Percentiles rank a stretch among this genome's conserved stretches.
phyloP scores from a whole-genome alignment of 2,329 filamentous ascomycete genomes.

The Penicillium vulpinum region DNA sequence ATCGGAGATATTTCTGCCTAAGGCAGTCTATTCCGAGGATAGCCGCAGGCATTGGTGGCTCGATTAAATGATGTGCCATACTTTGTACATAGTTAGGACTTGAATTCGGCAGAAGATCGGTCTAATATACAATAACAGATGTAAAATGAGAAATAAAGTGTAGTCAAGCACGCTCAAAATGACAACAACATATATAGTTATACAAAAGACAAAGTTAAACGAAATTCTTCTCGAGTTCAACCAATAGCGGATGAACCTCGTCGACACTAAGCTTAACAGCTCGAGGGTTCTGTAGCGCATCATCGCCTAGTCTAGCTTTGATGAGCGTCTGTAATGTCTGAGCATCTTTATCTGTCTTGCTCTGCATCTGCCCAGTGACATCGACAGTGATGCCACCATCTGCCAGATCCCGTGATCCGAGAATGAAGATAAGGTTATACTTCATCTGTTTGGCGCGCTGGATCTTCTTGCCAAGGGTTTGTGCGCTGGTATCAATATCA shows the following conservation, averaged over 20 bases:
- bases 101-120: background rate
- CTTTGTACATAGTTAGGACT: too few species aligned
- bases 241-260: conserved; percentile 39
- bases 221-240: conserved; percentile 41
- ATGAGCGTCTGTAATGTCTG: conserved; percentile 31
- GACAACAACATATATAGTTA: background rate
- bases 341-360: conserved; percentile 36
- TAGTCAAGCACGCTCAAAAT: conserved; percentile 14
- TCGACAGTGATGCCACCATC: conserved; percentile 55
- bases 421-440: conserved; percentile 71
- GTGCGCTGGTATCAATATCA: conserved; percentile 66
- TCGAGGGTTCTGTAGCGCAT: conserved; percentile 35
- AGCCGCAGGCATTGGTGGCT: background rate
- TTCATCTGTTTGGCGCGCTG: conserved; percentile 69
- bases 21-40: conserved; percentile 1
- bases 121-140: conserved; percentile 8
- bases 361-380: conserved; percentile 44
- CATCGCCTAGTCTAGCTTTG: conserved; percentile 25
- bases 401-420: conserved; percentile 67
- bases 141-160: conserved; percentile 4
- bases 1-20: conserved; percentile 9
- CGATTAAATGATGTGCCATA: background rate
- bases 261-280: conserved; percentile 40
- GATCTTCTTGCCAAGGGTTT: conserved; percentile 68
- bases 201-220: conserved; percentile 26